These are phyloP conservation scores for Elsinoe ampelina DNA, from an alignment of 2,329 filamentous ascomycete species.

Conservation along the genomic window DNA sequence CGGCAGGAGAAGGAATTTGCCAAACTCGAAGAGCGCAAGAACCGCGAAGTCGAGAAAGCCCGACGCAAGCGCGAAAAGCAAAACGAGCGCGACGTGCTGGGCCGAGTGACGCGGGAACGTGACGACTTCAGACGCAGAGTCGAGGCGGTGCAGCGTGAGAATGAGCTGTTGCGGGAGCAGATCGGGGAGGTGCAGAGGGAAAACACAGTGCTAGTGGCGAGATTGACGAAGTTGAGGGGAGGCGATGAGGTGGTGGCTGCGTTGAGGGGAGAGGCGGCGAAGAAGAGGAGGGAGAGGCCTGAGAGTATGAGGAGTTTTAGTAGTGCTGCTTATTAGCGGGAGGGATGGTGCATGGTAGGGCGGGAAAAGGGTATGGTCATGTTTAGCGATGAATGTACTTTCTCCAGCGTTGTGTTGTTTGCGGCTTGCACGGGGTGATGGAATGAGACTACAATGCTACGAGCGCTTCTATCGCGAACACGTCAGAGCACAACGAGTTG, in stretches of 20 bases:
- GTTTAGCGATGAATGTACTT: too few relatives aligned
- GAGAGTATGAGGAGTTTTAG: conserved; percentile 7
- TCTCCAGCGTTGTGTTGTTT: too few relatives aligned
- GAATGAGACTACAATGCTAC: too few relatives aligned
- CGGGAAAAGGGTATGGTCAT: too few relatives aligned
- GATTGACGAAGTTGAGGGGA: conserved; percentile 31
- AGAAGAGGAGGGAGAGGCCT: not conserved
- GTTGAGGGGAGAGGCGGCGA: conserved; percentile 15
- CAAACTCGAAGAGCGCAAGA: conserved; percentile 40
- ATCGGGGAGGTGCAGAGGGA: conserved; percentile 48
- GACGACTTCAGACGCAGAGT: conserved; percentile 39
- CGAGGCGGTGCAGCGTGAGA: conserved; percentile 40
- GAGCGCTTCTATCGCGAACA: too few relatives aligned
- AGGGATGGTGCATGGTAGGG: too few relatives aligned
- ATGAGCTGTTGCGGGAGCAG: conserved; percentile 41
- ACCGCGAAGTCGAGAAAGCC: conserved; percentile 32
- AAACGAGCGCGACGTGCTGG: conserved; percentile 39
- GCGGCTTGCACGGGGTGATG: too few relatives aligned
- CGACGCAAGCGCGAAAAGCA: conserved; percentile 39
- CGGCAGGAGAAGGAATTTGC: conserved; percentile 53
- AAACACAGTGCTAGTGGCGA: conserved; percentile 44
- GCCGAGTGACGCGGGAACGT: conserved; percentile 38
- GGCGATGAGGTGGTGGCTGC: conserved; percentile 21
- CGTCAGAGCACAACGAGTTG: too few relatives aligned
- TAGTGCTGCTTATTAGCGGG: conserved; percentile 1